Base-by-base conservation (phyloP, 768 basidiomycete genomes). In the Mycena rosella region DNA sequence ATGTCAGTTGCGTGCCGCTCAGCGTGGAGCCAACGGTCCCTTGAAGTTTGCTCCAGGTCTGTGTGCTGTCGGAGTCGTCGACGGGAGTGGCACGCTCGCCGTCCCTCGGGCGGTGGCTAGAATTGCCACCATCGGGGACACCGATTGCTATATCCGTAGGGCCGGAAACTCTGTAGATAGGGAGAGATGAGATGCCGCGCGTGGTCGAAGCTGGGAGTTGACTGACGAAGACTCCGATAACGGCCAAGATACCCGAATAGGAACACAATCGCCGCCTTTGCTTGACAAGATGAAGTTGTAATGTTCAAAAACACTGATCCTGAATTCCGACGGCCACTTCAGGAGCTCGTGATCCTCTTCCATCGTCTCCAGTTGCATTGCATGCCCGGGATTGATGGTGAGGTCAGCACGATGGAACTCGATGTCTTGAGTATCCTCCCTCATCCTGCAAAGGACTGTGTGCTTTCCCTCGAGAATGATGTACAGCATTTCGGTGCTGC, bases 131-230 rank as follows among this genome's bases (percentile, higher is more conserved):
- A 51, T 51, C 38, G 13, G 13, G n/a, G 42, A 51, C 49, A 51
- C 49, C 49, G 49, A 51, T 51, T 51, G 29, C 49, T 51, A 51
- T 51, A 51, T 32, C 49, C 49, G 49, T 51, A 51, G 49, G 49
- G 49, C 49, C 49, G 49, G 49, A 51, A 51, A 51, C 49, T 51
- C 49, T 51, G 29, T 51, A 51, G 49, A 51, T 53, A 53, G 52
- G 18, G 52, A 53, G 52, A 53, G 30, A 36, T 53, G 52, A 53
- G 52, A 53, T 53, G 52, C 52, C 30, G 30, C 49, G 49, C 49
- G 49, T 30, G 49, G 49, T 51, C 30, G 30, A 53, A 40, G 38
- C 38, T 40, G 38, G 38, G 38, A 40, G 52, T n/a, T n/a, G 20
- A 44, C 42, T 20, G 4, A 44, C 42, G 42, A 44, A 7, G n/a